Base-by-base conservation (phyloP, 179 eudicot species). In the Nepenthes alata region DNA sequence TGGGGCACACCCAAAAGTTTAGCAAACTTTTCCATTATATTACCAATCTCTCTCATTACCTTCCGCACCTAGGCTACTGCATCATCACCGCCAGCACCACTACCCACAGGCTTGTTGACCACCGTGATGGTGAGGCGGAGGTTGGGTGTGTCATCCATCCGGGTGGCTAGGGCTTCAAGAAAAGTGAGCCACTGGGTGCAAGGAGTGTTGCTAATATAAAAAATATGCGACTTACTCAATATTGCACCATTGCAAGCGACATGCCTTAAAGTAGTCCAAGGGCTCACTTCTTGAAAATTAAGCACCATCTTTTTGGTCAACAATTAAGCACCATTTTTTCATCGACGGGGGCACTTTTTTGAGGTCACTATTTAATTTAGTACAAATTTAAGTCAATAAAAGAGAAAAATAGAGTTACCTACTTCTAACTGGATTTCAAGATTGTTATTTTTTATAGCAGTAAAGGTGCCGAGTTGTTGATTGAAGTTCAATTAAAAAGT, bases 151-250 rank as follows among this genome's bases (percentile, higher is more conserved):
- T 79, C 80, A 37, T 79, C 83, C 71, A 70, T 72, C 0, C 83
- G 75, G n/a, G 77, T 79, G 13, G 83, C 77, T 0, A 79, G 11
- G 12, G 83, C 77, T 50, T 79, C 83, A 2, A 79, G 66, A 2
- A 79, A 63, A 8, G 80, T 79, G 1, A 80, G 83, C 83, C 83
- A 79, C 35, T 79, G 83, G 2, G 83, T 79, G 35, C 83, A 79
- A 44, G 66, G 75, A 0, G 83, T 75, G 61, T 58, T 72, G 47
- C 77, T 72, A 34, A 79, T 45, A 38, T 79, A 80, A 44, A 79
- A 54, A 14, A 79, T 70, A 45, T 79, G 83, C 6, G 75, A 68
- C 41, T 70, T 79, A 0, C 72, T 38, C 5, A 79, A 60, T 12
- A 79, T 66, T 1, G 83, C 80, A 0, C 83, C 83, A 41, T 79